Evolutionary conservation across 2,329 filamentous ascomycete species (phyloP).

Genomic region (Colletotrichum viniferum): DNA sequence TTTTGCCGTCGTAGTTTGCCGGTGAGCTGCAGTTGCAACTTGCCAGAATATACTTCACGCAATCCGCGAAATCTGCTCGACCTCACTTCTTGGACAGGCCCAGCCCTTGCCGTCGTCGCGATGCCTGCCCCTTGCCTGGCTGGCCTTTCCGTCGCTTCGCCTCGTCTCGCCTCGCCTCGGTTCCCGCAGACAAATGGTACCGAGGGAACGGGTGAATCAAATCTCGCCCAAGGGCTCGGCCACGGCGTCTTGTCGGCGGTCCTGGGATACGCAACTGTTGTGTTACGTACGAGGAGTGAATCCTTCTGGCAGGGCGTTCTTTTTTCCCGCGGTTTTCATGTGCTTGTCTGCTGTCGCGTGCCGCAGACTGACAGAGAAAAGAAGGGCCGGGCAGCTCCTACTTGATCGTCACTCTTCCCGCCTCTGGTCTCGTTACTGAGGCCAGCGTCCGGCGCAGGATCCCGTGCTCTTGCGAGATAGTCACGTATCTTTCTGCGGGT

Average conservation of each 20-base stretch:
- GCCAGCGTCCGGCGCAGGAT: not conserved
- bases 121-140: not conserved
- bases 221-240: not conserved
- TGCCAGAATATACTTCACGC: not conserved
- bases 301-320: not conserved
- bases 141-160: conserved; percentile 7
- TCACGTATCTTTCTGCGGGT: not conserved
- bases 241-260: conserved; percentile 11
- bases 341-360: not conserved
- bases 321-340: not conserved
- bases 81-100: not conserved
- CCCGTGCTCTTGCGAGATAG: not conserved
- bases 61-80: not conserved
- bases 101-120: not conserved
- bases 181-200: not conserved
- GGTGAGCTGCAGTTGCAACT: not conserved
- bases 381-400: not conserved
- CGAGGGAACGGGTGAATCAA: conserved; percentile 11
- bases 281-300: not conserved
- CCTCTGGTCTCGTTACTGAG: not conserved
- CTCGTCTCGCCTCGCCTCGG: conserved; percentile 10
- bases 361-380: not conserved
- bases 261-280: not conserved
- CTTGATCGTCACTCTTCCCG: not conserved
- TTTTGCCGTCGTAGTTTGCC: not conserved